phyloP scores from a whole-genome alignment of 441 rosid genomes.

The Adansonia gregorii region DNA sequence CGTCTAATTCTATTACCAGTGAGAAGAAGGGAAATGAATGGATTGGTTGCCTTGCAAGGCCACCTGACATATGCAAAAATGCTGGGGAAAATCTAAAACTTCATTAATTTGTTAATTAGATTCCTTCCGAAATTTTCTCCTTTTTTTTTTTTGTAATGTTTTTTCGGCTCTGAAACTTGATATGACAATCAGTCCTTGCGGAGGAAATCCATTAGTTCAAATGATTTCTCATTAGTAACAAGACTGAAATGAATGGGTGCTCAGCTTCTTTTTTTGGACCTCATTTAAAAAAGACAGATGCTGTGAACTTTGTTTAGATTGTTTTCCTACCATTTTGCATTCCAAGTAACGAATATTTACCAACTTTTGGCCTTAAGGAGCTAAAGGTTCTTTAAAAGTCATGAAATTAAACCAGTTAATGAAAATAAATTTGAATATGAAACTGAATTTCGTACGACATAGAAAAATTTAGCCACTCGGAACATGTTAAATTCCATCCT shows the following conservation, averaged over 20 bases:
- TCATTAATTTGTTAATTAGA: background rate
- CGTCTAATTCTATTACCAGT: constrained; percentile 29
- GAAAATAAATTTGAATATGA: background rate
- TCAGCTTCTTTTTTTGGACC: background rate
- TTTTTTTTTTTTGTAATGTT: background rate
- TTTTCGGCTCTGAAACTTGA: background rate
- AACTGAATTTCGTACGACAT: background rate
- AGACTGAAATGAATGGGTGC: background rate
- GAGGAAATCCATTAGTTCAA: background rate
- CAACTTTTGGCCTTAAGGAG: background rate
- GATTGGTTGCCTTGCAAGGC: constrained; percentile 32
- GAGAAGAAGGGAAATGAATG: constrained; percentile 31
- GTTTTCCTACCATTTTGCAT: background rate
- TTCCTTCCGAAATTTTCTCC: background rate
- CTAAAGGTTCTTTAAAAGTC: background rate
- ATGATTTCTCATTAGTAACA: background rate
- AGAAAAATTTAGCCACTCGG: background rate
- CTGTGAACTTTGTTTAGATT: background rate
- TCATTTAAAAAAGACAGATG: background rate
- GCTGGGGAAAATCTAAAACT: background rate
- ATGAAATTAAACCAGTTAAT: background rate
- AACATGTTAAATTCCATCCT: background rate
- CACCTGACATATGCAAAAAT: constrained; percentile 6
- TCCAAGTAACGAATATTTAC: background rate
- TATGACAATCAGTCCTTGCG: background rate